Base-by-base conservation (phyloP, 352 stramenopile species). In the Globisporangium barbulae region DNA sequence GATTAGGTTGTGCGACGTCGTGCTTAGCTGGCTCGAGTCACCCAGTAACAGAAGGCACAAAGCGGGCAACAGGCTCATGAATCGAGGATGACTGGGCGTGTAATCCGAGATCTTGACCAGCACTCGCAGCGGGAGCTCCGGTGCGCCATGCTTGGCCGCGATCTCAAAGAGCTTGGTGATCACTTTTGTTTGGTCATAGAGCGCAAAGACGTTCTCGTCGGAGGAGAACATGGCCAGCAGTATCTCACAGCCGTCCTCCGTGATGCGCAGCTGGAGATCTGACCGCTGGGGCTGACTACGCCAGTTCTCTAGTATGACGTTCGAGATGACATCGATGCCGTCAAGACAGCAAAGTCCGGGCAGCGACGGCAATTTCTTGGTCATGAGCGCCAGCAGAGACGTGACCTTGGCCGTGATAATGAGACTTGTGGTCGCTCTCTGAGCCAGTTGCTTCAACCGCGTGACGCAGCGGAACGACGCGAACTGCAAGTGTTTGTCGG, bases 121-220 rank as follows among this genome's bases (percentile, higher is more conserved):
- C 3, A 91, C 72, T 2, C 55, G 63, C 3, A 91, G 69, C 37
- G 75, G 76, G 9, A 85, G 49, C 33, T 85, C 72, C 0, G 79
- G 68, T 6, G 69, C 63, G 10, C 7, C 49, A 21, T 74, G 57
- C 4, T 56, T 13, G 19, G 75, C 60, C 0, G 85, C 71, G 15
- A 89, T 78, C 3, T 58, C 61, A 54, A 91, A 89, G 10, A 89
- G 59, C 41, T 77, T 81, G 2, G 66, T 44, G 10, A 87, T 62
- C 2, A 86, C 75, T 59, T 79, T 53, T 6, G 78, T 76, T 22
- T 83, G 67, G 33, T 87, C 73, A 37, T 80, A 91, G 2, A 85
- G 63, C 5, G 72, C 17, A 41, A 73, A 75, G 3, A 88, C 41
- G 8, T 69, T 74, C 41, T 85, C 76, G 28, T 89, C 75, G 2